These are phyloP conservation scores for Cornus controversa DNA, from an alignment of 148 eudicot genomes.

Conservation along the genomic window DNA sequence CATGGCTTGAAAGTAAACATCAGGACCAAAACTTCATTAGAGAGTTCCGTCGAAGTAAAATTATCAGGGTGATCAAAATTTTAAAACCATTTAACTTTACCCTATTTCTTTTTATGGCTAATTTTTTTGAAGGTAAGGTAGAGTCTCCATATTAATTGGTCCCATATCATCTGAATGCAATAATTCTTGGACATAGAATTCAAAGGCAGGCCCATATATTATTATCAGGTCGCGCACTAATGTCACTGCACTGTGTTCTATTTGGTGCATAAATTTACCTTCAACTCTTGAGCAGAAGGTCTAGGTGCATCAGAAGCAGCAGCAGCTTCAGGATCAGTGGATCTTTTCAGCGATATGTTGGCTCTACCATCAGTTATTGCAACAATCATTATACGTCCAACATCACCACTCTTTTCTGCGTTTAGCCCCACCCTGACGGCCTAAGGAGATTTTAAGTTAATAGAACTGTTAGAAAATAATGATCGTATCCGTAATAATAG, in stretches of 20 bases:
- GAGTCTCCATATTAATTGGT: neutral
- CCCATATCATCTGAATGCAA: neutral
- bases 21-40: neutral
- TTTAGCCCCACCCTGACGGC: conserved; percentile 95
- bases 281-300: conserved; percentile 79
- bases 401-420: conserved; percentile 97
- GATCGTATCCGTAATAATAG: neutral
- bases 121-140: neutral
- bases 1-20: neutral
- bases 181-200: neutral
- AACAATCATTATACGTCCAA: conserved; percentile 93
- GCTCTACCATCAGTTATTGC: conserved; percentile 98
- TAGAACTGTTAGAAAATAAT: neutral
- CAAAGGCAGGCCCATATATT: neutral
- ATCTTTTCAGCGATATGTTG: conserved; percentile 89
- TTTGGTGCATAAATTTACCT: conserved; percentile 40
- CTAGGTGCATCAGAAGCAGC: conserved; percentile 63
- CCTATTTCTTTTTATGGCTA: neutral
- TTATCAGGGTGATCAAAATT: neutral
- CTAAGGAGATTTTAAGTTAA: conserved; percentile 30
- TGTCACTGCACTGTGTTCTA: neutral
- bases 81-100: neutral
- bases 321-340: conserved; percentile 79
- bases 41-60: neutral
- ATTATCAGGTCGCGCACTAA: neutral